Base-by-base conservation (phyloP, 768 basidiomycete genomes). In the Psilocybe azurescens region DNA sequence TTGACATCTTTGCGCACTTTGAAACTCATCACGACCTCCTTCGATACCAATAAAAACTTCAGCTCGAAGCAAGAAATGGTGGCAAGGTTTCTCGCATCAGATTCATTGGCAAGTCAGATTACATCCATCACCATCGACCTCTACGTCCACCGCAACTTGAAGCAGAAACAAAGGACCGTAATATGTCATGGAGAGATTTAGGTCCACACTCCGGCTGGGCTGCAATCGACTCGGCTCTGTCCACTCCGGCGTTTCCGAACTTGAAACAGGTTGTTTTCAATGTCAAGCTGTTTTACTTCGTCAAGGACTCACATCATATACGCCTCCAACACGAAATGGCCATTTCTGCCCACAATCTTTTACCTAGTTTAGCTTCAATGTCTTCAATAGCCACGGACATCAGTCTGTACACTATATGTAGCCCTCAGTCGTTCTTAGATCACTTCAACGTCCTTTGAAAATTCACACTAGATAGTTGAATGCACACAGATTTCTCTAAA, bases 271-370 rank as follows among this genome's bases (percentile, higher is more conserved):
- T 41, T 8, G 41, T 53, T 14, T 53, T 59, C 38, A 46, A 59
- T 44, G 16, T 59, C 9, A 59, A 52, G 18, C 6, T 53, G n/a
- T 59, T 59, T 39, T 59, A 59, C 16, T 59, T 39, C 30, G 30
- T 20, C 20, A 51, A 44, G n/a, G 29, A 50, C 24, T n/a, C 28
- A 5, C 13, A 18, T 5, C 18, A 32, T 24, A 7, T 39, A 20
- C 38, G 24, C 3, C 29, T 50, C 20, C 58, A 24, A 14, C 3
- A 52, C 16, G 51, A 52, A 51, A 30, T n/a, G 4, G 16, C 38
- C 16, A 13, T 29, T 28, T 18, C 33, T 30, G 38, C 38, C 9
- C 11, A 36, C 11, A 16, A 5, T 11, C 33, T 59, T 29, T n/a
- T 53, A 20, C 58, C 58, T 44, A 20, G n/a, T 10, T 29, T 59